Evolutionary conservation across 23 red algal genomes (phyloP), one percentile per base, ranked within the genome.

Genomic region (Pyropia haitanensis): DNA sequence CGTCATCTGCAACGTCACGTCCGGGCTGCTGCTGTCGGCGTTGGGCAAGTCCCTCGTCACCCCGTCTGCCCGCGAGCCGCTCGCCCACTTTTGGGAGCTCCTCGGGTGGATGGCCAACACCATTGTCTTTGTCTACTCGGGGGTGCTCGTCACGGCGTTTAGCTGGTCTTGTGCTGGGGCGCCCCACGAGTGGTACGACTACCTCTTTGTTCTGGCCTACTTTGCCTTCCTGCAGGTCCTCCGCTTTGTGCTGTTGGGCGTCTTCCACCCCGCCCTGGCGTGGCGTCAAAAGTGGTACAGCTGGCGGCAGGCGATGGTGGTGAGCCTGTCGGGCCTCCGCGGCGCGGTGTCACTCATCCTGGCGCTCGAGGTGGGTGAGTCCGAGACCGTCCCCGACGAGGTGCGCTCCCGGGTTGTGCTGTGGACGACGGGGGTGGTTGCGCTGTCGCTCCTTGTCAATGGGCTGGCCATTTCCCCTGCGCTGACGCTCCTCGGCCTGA

Each of bases 111-210:
- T 96, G 50, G 84, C 83, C n/a, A 96, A 96, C 58, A 86, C 82
- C 20, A 88, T 96, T 77, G 91, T 88, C 6, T 96, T 96, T 53
- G 69, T 85, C 1, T 88, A 96, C 65, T 76, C 91, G 0, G 91
- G 91, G n/a, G 78, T 96, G 8, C 53, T 96, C 32, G 83, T 86
- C 14, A 64, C 78, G 26, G 80, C 74, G 13, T 96, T 79, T n/a
- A 93, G 54, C n/a, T 93, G 88, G 76, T 85, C 83, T 31, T 96
- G 80, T 65, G 75, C 73, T 64, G 84, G 79, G 49, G 72, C 29
- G 24, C 80, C 81, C 10, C 57, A 78, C 49, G 49, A 66, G 22
- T 59, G 63, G 34, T 26, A 32, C 18, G 82, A 89, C 71, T 80
- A 88, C 51, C 21, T 75, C 17, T 86, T 59, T 23, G 73, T 88